Evolutionary conservation across 2,329 filamentous ascomycete genomes (phyloP).

Genomic region (Podosphaera fusca): DNA sequence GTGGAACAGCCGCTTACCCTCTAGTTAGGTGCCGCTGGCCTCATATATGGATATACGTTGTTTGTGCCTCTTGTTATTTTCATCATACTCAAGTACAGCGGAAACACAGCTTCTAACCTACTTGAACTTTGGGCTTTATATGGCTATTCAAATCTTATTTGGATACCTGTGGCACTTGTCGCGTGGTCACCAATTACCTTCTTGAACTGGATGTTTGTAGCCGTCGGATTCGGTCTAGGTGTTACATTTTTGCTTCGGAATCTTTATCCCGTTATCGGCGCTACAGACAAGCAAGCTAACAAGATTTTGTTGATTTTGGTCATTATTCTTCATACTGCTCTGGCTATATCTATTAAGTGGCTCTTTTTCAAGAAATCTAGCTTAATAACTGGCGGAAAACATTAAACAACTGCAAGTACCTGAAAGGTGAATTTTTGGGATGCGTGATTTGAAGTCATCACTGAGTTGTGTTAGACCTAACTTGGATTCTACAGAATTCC

Average conservation of each 20-base stretch:
- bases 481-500: too few species aligned
- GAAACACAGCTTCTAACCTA: constrained; percentile 75
- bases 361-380: constrained; percentile 44
- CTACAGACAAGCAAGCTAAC: constrained; percentile 77
- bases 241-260: constrained; percentile 68
- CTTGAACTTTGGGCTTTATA: constrained; percentile 92
- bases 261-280: constrained; percentile 73
- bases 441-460: too few species aligned
- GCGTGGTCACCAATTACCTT: constrained; percentile 70
- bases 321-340: constrained; percentile 63
- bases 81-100: constrained; percentile 81
- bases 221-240: constrained; percentile 61
- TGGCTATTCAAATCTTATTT: constrained; percentile 89
- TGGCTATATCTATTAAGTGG: constrained; percentile 86
- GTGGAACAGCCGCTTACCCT: neutral
- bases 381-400: neutral
- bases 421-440: too few species aligned
- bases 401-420: neutral
- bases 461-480: too few species aligned
- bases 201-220: constrained; percentile 87
- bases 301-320: constrained; percentile 72
- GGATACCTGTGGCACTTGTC: constrained; percentile 83
- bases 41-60: constrained; percentile 88
- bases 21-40: constrained; percentile 48
- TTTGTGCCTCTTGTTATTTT: constrained; percentile 70